Evolutionary conservation across 2,329 filamentous ascomycete species (phyloP), one percentile per base, ranked within the genome.

Genomic region (Aureobasidium sp.): DNA sequence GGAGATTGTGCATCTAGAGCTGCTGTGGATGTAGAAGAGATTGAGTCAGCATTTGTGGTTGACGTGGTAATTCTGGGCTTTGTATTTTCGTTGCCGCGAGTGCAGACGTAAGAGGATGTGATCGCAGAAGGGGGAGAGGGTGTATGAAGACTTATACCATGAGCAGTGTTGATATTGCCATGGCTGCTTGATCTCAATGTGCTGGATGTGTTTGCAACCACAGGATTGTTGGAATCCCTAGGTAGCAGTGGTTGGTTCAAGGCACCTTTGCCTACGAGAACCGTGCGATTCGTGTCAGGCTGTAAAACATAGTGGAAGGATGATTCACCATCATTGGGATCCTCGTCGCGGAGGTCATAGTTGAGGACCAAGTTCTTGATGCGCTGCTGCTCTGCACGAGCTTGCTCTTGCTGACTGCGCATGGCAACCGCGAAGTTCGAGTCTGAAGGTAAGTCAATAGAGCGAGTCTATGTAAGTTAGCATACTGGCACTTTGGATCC

Each of bases 311-410:
- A 80, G 75, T 71, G 69, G 67, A 68, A 73, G 69, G 73, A 71
- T 71, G 69, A 71, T 67, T 68, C 69, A 95, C 91, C 87, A 79
- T 94, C 89, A 66, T 92, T 87, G 71, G 75, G 71, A 59, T 95
- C 90, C 68, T 80, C 87, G 51, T 55, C 92, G 57, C 90, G 87
- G 72, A 96, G 85, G 76, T 99, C 94, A 72, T 97, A 96, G 75
- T 97, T 97, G 68, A 99, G 81, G 60, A 99, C 94, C 50, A 99
- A 82, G 71, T 91, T 96, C 79, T 99, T 99, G 84, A 99, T 99
- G 65, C 94, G 89, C 74, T 97, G 92, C 74, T 99, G 93, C 74
- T 99, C 95, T 72, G 96, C 94, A 59, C 89, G 88, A 73, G 97
- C 93, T 2, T 92, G 93, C 76, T 95, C 89, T 73, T 97, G 92